Percentiles rank a stretch among this genome's conserved stretches.
These are phyloP conservation scores for Peronospora farinosa DNA, from an alignment of 352 stramenopile genomes.

Conservation along the genomic window DNA sequence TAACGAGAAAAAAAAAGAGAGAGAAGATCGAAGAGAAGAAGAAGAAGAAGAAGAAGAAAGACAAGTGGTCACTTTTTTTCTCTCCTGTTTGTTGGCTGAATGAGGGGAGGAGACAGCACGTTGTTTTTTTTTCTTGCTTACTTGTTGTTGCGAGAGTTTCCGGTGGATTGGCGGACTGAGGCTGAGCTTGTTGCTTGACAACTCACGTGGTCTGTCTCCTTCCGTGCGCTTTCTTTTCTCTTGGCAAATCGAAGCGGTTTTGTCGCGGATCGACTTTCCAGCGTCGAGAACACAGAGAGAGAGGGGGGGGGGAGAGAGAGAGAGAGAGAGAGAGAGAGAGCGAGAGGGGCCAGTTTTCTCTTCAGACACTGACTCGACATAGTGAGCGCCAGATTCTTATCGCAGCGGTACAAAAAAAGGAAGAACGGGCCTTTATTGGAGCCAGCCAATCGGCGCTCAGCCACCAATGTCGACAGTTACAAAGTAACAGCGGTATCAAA, in stretches of 20 bases:
- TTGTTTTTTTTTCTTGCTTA: slow-evolving; percentile 5
- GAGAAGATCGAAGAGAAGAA: neutral
- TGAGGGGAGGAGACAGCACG: no score
- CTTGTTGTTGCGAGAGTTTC: slow-evolving; percentile 7
- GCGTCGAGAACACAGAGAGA: slow-evolving; percentile 8
- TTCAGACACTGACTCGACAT: slow-evolving; percentile 17
- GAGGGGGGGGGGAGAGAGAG: slow-evolving; percentile 32
- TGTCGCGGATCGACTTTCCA: slow-evolving; percentile 29
- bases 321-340: slow-evolving; percentile 26
- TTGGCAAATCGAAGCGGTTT: slow-evolving; percentile 23
- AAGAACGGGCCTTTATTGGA: neutral
- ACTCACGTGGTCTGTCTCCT: neutral
- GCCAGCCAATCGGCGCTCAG: slow-evolving; percentile 3
- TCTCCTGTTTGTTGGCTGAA: neutral
- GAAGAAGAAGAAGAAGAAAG: neutral
- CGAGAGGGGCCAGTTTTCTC: slow-evolving; percentile 16
- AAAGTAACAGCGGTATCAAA: slow-evolving; percentile 12
- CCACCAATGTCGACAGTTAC: slow-evolving; percentile 14
- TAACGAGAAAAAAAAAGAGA: neutral
- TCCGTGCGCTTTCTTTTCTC: slow-evolving; percentile 22
- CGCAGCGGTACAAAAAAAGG: slow-evolving; percentile 12
- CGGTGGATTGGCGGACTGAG: neutral
- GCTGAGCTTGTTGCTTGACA: neutral
- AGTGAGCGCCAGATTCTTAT: slow-evolving; percentile 18
- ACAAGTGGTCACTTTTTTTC: neutral